These are phyloP conservation scores for Sporothrix sp. DNA, from an alignment of 2,329 filamentous ascomycete species.

Conservation along the genomic window DNA sequence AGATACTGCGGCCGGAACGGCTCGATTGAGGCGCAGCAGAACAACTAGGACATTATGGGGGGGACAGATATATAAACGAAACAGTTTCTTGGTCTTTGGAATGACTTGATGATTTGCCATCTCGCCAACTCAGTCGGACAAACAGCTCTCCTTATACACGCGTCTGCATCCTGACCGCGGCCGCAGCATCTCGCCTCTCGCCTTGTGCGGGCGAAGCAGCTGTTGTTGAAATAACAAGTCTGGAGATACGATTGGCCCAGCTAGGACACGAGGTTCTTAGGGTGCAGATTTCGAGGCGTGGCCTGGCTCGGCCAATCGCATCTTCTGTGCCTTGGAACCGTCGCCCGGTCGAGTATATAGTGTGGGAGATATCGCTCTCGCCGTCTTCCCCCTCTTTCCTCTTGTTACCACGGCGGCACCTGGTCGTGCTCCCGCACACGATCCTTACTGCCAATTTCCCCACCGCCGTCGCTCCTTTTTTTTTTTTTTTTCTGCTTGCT, in stretches of 20 bases:
- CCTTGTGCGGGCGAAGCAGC: no score
- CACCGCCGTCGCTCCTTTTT: background rate
- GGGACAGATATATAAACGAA: background rate
- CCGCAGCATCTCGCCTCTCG: no score
- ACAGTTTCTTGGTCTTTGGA: no score
- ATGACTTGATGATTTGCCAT: background rate
- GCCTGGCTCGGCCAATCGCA: background rate
- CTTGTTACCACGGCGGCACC: conserved; percentile 5
- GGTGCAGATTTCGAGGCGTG: conserved; percentile 8
- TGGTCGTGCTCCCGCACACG: conserved; percentile 2
- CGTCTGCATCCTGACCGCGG: no score
- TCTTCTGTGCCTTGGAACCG: background rate
- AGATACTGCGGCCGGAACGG: conserved; percentile 21
- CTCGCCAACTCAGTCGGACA: background rate
- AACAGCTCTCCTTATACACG: no score
- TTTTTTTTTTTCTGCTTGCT: background rate
- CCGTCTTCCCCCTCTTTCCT: background rate
- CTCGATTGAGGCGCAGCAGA: conserved; percentile 20
- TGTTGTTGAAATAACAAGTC: no score
- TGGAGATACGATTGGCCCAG: background rate
- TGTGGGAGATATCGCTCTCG: background rate
- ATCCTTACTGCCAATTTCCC: background rate
- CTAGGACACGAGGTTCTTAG: no score
- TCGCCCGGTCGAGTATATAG: background rate
- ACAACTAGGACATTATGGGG: conserved; percentile 10